Conservation (phyloP, 192 early-diverging fungal genomes). For the Backusella parvicylindrica region DNA sequence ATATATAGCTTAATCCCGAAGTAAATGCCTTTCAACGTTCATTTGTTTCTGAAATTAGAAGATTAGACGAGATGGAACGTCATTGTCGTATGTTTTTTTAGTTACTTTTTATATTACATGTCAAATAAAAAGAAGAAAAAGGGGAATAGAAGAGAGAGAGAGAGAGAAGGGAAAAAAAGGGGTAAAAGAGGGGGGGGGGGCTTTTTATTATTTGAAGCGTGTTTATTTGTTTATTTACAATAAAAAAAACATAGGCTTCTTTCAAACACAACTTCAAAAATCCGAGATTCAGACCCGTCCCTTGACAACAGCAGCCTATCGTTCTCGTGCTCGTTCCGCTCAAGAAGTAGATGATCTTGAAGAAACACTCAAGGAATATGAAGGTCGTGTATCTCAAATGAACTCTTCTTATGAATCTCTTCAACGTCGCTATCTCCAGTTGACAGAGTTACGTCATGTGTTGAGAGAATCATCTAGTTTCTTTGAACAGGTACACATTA, state of each 20-base stretch:
- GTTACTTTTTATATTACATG: not conserved
- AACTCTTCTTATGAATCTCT: slow-evolving; percentile 83
- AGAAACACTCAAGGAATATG: slow-evolving; percentile 73
- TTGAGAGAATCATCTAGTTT: slow-evolving; percentile 83
- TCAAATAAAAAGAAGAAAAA: not conserved
- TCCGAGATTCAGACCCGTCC: slow-evolving; percentile 61
- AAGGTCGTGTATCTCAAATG: slow-evolving; percentile 80
- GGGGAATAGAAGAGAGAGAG: not conserved
- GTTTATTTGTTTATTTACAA: not conserved
- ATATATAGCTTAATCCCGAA: slow-evolving; percentile 77
- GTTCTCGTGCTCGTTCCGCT: slow-evolving; percentile 68
- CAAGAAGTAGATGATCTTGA: slow-evolving; percentile 95
- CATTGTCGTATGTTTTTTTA: slow-evolving; percentile 70
- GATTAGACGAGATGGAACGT: slow-evolving; percentile 96
- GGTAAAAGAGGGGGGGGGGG: not conserved
- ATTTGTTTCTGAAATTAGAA: slow-evolving; percentile 92
- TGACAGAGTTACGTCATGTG: slow-evolving; percentile 88
- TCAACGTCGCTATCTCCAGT: slow-evolving; percentile 83
- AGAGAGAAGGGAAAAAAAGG: not conserved
- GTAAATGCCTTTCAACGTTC: slow-evolving; percentile 96
- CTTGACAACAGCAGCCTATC: slow-evolving; percentile 40
- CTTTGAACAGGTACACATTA: slow-evolving; percentile 67
- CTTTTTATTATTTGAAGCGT: not conserved
- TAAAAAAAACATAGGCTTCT: slow-evolving; percentile 74
- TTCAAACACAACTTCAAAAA: slow-evolving; percentile 77